Conservation (phyloP, 345 rosid genomes). For the Nephelium lappaceum region DNA sequence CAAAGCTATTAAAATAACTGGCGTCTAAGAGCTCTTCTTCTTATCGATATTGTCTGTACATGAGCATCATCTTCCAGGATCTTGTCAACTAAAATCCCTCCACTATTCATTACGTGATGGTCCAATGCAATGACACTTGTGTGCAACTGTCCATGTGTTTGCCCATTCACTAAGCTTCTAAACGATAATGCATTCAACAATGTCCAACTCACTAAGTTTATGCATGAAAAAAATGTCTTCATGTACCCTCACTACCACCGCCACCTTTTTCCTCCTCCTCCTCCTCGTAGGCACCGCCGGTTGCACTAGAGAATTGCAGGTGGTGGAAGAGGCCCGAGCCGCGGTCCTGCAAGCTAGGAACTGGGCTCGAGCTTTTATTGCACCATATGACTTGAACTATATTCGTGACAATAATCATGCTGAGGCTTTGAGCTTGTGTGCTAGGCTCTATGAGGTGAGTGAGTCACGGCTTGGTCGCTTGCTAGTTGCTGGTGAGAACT, state of each 20-base stretch:
- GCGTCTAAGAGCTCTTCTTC: too few relatives aligned
- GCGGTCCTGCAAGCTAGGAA: conserved; percentile 34
- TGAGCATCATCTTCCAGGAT: too few relatives aligned
- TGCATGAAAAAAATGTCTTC: neutral
- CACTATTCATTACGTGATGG: too few relatives aligned
- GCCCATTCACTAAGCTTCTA: neutral
- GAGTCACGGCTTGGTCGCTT: conserved; percentile 48
- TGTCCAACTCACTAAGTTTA: neutral
- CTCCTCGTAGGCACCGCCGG: conserved; percentile 34
- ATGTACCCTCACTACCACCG: conserved; percentile 12
- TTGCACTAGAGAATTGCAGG: conserved; percentile 29
- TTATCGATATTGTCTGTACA: too few relatives aligned
- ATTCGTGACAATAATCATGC: neutral
- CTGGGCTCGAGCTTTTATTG: conserved; percentile 22
- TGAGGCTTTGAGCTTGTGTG: conserved; percentile 50
- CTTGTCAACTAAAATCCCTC: too few relatives aligned
- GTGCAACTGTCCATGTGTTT: neutral
- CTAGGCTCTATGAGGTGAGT: conserved; percentile 51
- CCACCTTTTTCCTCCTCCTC: conserved; percentile 32
- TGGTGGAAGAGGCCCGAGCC: conserved; percentile 39
- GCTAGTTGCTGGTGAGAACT: conserved; percentile 26
- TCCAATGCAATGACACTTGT: conserved; percentile 1
- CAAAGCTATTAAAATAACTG: too few relatives aligned
- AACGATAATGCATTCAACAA: neutral
- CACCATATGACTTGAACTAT: conserved; percentile 13